These are phyloP conservation scores for Talaromyces nanjingensis DNA, from an alignment of 495 filamentous ascomycete genomes.

Conservation along the genomic window DNA sequence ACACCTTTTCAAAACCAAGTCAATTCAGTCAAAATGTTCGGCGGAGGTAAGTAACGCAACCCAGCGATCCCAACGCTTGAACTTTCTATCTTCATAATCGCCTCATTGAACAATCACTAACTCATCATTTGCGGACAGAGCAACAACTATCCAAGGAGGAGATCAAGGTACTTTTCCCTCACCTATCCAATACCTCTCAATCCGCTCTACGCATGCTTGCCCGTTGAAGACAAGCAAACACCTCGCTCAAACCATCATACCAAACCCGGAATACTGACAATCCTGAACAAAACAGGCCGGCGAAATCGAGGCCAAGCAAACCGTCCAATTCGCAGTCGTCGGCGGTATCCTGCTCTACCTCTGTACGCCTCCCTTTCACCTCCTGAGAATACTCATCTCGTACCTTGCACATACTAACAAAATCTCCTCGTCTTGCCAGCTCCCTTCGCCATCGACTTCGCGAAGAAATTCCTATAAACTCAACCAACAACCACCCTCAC, in stretches of 20 bases:
- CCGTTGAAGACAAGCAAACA: background rate
- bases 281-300: conserved; percentile 37
- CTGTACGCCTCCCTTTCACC: conserved; percentile 48
- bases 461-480: conserved; percentile 64
- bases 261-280: background rate
- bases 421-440: conserved; percentile 37
- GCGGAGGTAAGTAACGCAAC: conserved; percentile 26
- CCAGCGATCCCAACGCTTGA: background rate
- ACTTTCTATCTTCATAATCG: background rate
- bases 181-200: background rate
- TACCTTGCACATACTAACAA: background rate
- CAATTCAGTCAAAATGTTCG: conserved; percentile 32
- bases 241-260: background rate
- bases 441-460: conserved; percentile 75
- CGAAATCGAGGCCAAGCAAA: conserved; percentile 64
- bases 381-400: background rate
- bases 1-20: background rate
- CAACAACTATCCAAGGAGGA: conserved; percentile 43
- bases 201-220: background rate
- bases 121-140: conserved; percentile 13
- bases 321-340: conserved; percentile 54
- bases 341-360: conserved; percentile 69
- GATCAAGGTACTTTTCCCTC: conserved; percentile 28
- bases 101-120: conserved; percentile 16
- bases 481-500: background rate